Percentiles rank a stretch among this genome's conserved stretches.
These are phyloP conservation scores for Candida glaebosa DNA, from an alignment of 805 yeast genomes.

Conservation along the genomic window DNA sequence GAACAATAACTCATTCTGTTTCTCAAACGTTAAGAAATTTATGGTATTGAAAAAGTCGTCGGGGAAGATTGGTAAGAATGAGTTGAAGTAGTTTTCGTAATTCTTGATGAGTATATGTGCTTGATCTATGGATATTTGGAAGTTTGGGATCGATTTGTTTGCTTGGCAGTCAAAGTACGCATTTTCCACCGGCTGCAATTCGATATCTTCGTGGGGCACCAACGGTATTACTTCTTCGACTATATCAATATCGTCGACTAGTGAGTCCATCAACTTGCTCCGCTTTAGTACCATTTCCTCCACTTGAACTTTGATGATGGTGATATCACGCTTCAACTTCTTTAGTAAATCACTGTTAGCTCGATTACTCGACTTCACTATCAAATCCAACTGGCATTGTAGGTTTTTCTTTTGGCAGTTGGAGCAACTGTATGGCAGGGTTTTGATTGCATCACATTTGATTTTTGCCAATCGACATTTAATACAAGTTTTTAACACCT, in stretches of 20 bases:
- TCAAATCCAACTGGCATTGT: constrained; percentile 53
- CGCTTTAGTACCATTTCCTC: constrained; percentile 22
- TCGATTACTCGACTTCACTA: constrained; percentile 47
- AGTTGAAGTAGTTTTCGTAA: constrained; percentile 26
- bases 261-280: constrained; percentile 8
- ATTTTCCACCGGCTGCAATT: neutral
- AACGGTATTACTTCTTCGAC: constrained; percentile 2
- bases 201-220: neutral
- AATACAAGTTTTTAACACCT: constrained; percentile 52
- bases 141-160: neutral
- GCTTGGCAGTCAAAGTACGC: constrained; percentile 3
- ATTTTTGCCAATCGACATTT: constrained; percentile 66
- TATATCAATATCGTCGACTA: constrained; percentile 8
- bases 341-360: constrained; percentile 29
- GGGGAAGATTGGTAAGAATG: constrained; percentile 31
- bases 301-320: constrained; percentile 18
- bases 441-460: constrained; percentile 54
- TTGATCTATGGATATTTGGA: constrained; percentile 7
- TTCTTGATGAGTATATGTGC: constrained; percentile 14
- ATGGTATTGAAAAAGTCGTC: constrained; percentile 17
- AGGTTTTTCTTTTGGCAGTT: constrained; percentile 51
- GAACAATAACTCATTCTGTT: constrained; percentile 34
- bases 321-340: constrained; percentile 24
- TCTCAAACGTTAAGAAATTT: constrained; percentile 12
- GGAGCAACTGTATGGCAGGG: constrained; percentile 55